Percentiles rank a stretch among this genome's conserved stretches.
phyloP scores from a whole-genome alignment of 2,329 filamentous ascomycete species.

The Penicillium hesseltinei region DNA sequence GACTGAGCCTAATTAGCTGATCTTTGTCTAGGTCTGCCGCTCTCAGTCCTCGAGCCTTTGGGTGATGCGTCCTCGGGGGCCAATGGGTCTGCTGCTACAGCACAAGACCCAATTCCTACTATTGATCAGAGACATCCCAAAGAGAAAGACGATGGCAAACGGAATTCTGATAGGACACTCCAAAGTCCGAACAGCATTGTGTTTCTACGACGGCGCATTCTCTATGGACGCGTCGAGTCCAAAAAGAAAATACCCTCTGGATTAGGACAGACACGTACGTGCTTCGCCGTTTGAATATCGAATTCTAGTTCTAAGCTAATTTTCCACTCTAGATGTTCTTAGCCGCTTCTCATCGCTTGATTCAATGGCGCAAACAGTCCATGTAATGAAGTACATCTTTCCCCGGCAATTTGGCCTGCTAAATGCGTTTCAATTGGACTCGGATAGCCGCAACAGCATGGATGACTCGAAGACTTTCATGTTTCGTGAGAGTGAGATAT shows the following conservation, averaged over 20 bases:
- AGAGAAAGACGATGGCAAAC: background rate
- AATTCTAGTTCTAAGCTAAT: background rate
- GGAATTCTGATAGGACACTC: background rate
- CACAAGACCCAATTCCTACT: background rate
- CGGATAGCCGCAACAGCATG: constrained; percentile 63
- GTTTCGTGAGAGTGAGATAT: constrained; percentile 78
- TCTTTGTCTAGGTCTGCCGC: constrained; percentile 27
- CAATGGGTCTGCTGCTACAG: background rate
- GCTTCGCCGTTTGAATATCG: background rate
- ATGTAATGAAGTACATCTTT: constrained; percentile 89
- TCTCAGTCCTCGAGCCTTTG: constrained; percentile 32
- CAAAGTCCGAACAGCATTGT: constrained; percentile 57
- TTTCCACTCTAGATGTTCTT: constrained; percentile 63
- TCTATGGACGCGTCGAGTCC: constrained; percentile 76
- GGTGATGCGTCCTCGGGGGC: constrained; percentile 3
- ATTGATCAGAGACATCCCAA: background rate
- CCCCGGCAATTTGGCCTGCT: constrained; percentile 85
- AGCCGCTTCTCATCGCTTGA: constrained; percentile 61
- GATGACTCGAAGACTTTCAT: constrained; percentile 83
- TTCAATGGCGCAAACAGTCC: constrained; percentile 56
- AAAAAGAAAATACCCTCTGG: constrained; percentile 69
- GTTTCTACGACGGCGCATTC: constrained; percentile 78
- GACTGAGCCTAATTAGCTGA: background rate
- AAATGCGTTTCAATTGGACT: constrained; percentile 79
- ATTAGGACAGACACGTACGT: constrained; percentile 75